Base-by-base conservation (phyloP, 2,329 filamentous ascomycete genomes). In the Dothideomycetes sp. region DNA sequence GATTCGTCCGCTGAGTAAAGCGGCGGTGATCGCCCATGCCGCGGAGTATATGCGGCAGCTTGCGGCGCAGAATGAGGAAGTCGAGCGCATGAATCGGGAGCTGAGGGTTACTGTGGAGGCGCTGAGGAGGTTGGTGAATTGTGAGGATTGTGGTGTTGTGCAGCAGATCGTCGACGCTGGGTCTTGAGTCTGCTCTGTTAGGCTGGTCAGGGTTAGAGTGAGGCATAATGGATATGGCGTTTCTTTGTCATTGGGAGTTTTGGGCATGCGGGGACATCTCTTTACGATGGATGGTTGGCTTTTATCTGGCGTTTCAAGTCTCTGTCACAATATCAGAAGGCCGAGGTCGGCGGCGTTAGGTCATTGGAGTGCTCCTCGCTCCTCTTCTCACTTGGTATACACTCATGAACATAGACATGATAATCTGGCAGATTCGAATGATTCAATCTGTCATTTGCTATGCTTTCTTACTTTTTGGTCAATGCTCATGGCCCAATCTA, bases 1-100 rank as follows among this genome's bases (percentile, higher is more conserved):
- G n/a, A 59, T 59, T 4, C 62, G 64, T 41, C 54, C 64, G 4
- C 49, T 49, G 3, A 59, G 55, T 44, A 68, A 67, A 45, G 63
- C 64, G 12, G 62, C 65, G 36, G 63, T 68, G 33, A 55, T 68
- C 19, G 62, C 62, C 4, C 63, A 59, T 3, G 64, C 65, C 14
- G 64, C 62, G 19, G 60, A 62, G 10, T 64, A 66, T 49, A 66
- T 68, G 53, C 62, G 65, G 49, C 59, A 65, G 44, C 55, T 65
- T 43, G 62, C 66, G 42, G 59, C 58, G 30, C 62, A 66, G 42
- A 59, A 61, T 49, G 57, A 60, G 44, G 50, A 49, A 18, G 47
- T 64, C 3, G 52, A 55, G 3, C 58, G 63, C 9, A 59, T 61
- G 43, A 64, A 65, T 24, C 50, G 54, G 36, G 41, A 58, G 9